phyloP scores from a whole-genome alignment of 1,284 basidiomycete genomes.

The Malassezia equina region DNA sequence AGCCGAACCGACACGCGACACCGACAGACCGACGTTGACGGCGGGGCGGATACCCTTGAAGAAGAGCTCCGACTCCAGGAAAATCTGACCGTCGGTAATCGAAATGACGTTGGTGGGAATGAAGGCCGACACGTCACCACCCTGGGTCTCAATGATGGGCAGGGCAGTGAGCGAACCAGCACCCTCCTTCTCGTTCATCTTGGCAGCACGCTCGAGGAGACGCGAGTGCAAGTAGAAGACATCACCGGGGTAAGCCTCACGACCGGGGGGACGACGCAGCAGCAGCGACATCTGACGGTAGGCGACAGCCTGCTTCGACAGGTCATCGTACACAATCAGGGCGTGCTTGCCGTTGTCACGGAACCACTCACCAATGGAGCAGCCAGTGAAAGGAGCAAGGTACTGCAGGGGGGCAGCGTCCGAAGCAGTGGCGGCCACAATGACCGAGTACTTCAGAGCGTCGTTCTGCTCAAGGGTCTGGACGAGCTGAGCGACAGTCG shows the following conservation, averaged over 20 bases:
- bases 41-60: slow-evolving; percentile 99
- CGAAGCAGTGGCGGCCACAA: slow-evolving; percentile 95
- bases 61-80: slow-evolving; percentile 59
- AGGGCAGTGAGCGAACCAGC: slow-evolving; percentile 96
- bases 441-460: slow-evolving; percentile 97
- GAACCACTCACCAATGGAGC: slow-evolving; percentile 99
- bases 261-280: slow-evolving; percentile 97
- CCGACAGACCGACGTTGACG: slow-evolving; percentile 99
- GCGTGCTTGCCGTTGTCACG: slow-evolving; percentile 95
- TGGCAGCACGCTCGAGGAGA: slow-evolving; percentile 97
- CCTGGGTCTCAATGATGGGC: slow-evolving; percentile 99
- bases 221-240: slow-evolving; percentile 99
- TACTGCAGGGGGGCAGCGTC: slow-evolving; percentile 98
- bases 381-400: slow-evolving; percentile 98
- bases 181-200: slow-evolving; percentile 97
- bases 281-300: slow-evolving; percentile 99
- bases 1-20: slow-evolving; percentile 98
- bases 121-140: slow-evolving; percentile 93
- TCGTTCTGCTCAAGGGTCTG: slow-evolving; percentile 99
- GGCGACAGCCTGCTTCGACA: slow-evolving; percentile 99
- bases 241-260: slow-evolving; percentile 99
- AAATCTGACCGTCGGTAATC: slow-evolving; percentile 47
- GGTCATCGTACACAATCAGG: slow-evolving; percentile 97
- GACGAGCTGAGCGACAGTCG: slow-evolving; percentile 96
- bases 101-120: slow-evolving; percentile 50